Evolutionary conservation across 1,139 yeast species (phyloP).

Genomic region (Sugiyamaella pinicola): DNA sequence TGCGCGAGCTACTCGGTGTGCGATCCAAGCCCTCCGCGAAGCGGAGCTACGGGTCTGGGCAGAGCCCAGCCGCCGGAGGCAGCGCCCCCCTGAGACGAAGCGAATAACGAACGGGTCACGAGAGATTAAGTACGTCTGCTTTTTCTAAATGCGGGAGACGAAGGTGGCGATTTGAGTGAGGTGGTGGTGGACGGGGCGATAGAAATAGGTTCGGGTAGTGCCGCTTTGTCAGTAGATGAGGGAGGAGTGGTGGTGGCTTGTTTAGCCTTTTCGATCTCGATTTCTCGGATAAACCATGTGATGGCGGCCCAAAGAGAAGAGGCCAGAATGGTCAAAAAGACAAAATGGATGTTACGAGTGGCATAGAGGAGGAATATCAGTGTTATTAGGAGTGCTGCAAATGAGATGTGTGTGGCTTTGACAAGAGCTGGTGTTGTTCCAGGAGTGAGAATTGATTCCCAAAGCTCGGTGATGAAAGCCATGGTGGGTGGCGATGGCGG

Average conservation of each 20-base stretch:
- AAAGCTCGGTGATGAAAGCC: conserved; percentile 58
- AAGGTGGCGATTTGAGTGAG: conserved; percentile 13
- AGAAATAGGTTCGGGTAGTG: conserved; percentile 22
- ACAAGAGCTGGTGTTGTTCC: conserved; percentile 89
- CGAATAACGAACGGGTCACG: not conserved
- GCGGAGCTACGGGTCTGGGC: no score
- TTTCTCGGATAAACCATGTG: conserved; percentile 83
- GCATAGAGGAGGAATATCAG: conserved; percentile 60
- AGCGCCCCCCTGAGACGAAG: no score
- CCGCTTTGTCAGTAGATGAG: not conserved
- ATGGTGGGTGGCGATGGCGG: not conserved
- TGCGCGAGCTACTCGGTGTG: no score
- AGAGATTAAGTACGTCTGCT: conserved; percentile 18
- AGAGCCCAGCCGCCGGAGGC: no score
- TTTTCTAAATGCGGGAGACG: conserved; percentile 6
- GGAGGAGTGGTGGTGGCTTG: conserved; percentile 19
- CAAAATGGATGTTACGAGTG: conserved; percentile 74
- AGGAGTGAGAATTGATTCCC: conserved; percentile 93
- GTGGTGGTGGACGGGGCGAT: conserved; percentile 27
- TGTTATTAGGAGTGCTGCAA: conserved; percentile 55
- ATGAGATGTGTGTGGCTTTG: conserved; percentile 75
- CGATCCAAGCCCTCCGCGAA: no score
- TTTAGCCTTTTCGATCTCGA: conserved; percentile 53
- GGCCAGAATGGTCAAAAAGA: conserved; percentile 71
- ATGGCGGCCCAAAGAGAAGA: conserved; percentile 72